Evolutionary conservation across 2,329 filamentous ascomycete genomes (phyloP), one percentile per base, ranked within the genome.

Genomic region (Penicillium sp.): DNA sequence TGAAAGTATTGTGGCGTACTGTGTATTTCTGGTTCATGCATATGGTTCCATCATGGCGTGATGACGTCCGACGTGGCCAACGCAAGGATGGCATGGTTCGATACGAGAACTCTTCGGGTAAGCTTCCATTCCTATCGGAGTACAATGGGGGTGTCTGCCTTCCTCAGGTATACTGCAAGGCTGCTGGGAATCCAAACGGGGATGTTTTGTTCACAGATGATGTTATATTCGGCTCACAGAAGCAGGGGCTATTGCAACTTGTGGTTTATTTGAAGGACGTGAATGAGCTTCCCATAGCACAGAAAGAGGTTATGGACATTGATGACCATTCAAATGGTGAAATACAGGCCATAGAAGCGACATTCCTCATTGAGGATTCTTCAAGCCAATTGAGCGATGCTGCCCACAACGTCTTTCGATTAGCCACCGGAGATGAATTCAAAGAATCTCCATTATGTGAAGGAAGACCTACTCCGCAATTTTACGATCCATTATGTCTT

Each of bases 21-120:
- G 69, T 68, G 58, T 67, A 63, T 22, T 59, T 75, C 22, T 75
- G 69, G 69, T 27, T 67, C 0, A 51, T 70, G 18, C 68, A 73
- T 31, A 54, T 74, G n/a, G 40, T 73, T 25, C 73, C 73, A 7
- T 50, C 55, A 1, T 71, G 66, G 65, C 67, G 55, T 20, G 63
- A 65, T 20, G 43, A 65, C 15, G 43, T 75, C n/a, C 62, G 69
- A 23, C 58, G 66, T 8, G 73, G 72, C 4, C 57, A 52, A 14
- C 61, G 72, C 18, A 64, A 67, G 20, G 64, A 64, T 2, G 70
- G 69, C 0, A 60, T 72, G 58, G 65, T 69, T n/a, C 63, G 58
- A 27, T 75, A 75, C 45, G 45, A 61, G 14, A 53, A 70, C 29
- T 53, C 52, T 6, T 23, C 49, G 1, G 71, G 71, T 1, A 60